Evolutionary conservation across 495 filamentous ascomycete species (phyloP).

Genomic region (Penicillium soppii): DNA sequence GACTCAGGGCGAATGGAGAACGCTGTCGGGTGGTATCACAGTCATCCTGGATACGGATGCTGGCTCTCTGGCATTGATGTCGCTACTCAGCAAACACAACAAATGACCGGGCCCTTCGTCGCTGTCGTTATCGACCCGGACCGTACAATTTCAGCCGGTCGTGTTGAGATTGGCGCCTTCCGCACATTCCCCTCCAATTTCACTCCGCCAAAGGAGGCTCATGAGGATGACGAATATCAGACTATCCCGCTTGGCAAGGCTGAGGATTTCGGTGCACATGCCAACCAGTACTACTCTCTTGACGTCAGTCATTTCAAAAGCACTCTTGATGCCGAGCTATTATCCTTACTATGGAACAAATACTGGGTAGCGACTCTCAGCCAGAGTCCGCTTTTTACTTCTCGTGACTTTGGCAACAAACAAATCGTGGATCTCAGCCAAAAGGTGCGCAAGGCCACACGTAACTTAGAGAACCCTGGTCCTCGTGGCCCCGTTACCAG

Average conservation of each 20-base stretch:
- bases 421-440: constrained; percentile 85
- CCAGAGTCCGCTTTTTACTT: constrained; percentile 88
- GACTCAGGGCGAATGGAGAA: constrained; percentile 82
- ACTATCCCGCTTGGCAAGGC: constrained; percentile 86
- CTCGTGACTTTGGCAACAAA: constrained; percentile 88
- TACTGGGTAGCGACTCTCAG: constrained; percentile 99
- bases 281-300: constrained; percentile 82
- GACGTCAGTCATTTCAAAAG: constrained; percentile 93
- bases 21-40: constrained; percentile 97
- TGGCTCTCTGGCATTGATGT: constrained; percentile 98
- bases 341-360: constrained; percentile 96
- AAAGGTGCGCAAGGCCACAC: constrained; percentile 68
- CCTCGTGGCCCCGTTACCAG: constrained; percentile 29
- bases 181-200: constrained; percentile 82
- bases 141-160: constrained; percentile 89
- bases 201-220: constrained; percentile 50
- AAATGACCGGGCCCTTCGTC: constrained; percentile 88
- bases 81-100: constrained; percentile 78
- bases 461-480: constrained; percentile 40
- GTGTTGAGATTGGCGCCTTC: constrained; percentile 97
- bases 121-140: constrained; percentile 98
- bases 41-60: constrained; percentile 96
- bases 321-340: constrained; percentile 77
- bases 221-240: constrained; percentile 50
- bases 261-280: constrained; percentile 94